These are phyloP conservation scores for Erysimum cheiranthoides DNA, from an alignment of 345 rosid species.

Conservation along the genomic window DNA sequence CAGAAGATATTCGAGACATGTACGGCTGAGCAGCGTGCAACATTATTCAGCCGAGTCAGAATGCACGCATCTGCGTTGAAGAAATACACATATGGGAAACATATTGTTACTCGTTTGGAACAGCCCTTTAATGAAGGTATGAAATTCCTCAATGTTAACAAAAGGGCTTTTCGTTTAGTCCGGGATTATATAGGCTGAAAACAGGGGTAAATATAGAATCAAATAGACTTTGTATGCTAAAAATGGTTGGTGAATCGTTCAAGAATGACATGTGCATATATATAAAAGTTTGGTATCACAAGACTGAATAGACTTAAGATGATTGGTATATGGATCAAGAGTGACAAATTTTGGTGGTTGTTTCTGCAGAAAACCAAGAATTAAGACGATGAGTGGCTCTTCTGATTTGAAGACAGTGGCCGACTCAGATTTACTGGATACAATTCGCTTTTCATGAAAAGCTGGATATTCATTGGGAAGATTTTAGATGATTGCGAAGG, in stretches of 20 bases:
- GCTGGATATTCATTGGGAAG: slow-evolving; percentile 34
- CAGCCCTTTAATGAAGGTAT: slow-evolving; percentile 64
- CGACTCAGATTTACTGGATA: slow-evolving; percentile 23
- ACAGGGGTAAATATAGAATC: not conserved
- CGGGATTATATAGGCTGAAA: not conserved
- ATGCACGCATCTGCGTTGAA: slow-evolving; percentile 63
- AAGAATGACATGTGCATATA: not conserved
- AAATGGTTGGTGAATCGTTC: not conserved
- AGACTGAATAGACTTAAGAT: slow-evolving; percentile 2
- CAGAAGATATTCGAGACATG: slow-evolving; percentile 69
- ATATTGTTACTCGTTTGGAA: slow-evolving; percentile 74
- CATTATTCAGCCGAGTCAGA: slow-evolving; percentile 54
- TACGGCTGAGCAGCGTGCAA: slow-evolving; percentile 55
- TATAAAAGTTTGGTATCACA: not conserved
- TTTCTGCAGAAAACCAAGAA: slow-evolving; percentile 33
- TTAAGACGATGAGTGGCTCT: slow-evolving; percentile 27
- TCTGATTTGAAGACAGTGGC: slow-evolving; percentile 19
- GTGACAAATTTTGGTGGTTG: not conserved
- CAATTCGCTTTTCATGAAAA: slow-evolving; percentile 27
- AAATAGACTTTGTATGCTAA: not conserved
- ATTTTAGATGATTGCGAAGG: slow-evolving; percentile 30
- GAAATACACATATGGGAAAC: slow-evolving; percentile 82
- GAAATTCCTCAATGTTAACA: slow-evolving; percentile 1
- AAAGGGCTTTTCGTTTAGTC: not conserved
- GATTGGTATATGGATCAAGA: not conserved